Conservation (phyloP, 2,329 filamentous ascomycete species). For the Harringtonia lauricola region DNA sequence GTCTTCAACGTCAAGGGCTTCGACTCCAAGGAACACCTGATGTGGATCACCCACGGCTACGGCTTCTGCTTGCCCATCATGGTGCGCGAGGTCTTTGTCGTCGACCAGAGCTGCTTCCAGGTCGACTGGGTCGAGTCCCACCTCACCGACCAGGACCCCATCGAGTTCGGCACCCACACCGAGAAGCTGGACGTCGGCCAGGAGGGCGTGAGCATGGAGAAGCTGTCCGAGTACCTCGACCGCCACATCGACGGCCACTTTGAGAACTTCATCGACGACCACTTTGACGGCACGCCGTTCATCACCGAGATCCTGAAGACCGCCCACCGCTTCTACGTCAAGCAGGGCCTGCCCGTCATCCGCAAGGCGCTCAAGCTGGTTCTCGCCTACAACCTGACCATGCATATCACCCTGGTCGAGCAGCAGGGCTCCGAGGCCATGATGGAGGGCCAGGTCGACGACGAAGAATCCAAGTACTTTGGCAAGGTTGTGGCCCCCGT, state of each 20-base stretch:
- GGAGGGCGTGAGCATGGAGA: slow-evolving; percentile 71
- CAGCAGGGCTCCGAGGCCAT: slow-evolving; percentile 71
- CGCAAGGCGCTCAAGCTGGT: slow-evolving; percentile 93
- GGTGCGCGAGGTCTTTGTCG: slow-evolving; percentile 86
- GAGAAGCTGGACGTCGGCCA: slow-evolving; percentile 81
- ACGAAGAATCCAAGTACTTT: slow-evolving; percentile 75
- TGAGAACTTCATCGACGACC: slow-evolving; percentile 87
- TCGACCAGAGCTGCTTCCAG: slow-evolving; percentile 84
- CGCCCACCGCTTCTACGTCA: slow-evolving; percentile 82
- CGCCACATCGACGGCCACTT: slow-evolving; percentile 89
- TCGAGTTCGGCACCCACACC: slow-evolving; percentile 76
- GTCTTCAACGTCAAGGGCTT: slow-evolving; percentile 92
- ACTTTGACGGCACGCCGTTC: slow-evolving; percentile 92
- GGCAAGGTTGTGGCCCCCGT: slow-evolving; percentile 89
- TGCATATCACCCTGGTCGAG: slow-evolving; percentile 91
- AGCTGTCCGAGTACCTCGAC: slow-evolving; percentile 86
- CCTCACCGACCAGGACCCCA: slow-evolving; percentile 55
- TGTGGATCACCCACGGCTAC: slow-evolving; percentile 96
- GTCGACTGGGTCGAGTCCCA: slow-evolving; percentile 87
- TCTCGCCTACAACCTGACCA: slow-evolving; percentile 87
- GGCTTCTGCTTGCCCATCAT: slow-evolving; percentile 87
- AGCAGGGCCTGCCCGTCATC: slow-evolving; percentile 79
- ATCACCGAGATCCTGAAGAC: slow-evolving; percentile 95
- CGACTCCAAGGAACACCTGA: slow-evolving; percentile 51
- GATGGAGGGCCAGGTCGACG: slow-evolving; percentile 73